A percentile compares a stretch with the other conserved stretches of the same genome.
Conservation (phyloP, 768 basidiomycete species). For the Mycena sanguinolenta region DNA sequence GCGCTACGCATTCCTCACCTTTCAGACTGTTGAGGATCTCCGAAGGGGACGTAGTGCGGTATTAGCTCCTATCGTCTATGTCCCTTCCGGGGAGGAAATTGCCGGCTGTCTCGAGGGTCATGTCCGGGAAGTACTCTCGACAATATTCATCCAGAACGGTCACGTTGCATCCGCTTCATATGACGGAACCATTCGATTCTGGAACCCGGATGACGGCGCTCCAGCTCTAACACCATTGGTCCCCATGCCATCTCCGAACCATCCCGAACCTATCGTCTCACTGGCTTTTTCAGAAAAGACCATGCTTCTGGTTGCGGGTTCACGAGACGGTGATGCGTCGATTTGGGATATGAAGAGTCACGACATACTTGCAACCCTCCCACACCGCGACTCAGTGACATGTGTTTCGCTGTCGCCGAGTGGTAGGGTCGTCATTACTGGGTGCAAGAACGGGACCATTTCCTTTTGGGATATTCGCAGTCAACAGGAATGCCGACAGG, state of each 20-base stretch:
- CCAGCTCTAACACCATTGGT: conserved; percentile 15
- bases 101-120: conserved; percentile 23
- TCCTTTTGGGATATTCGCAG: conserved; percentile 29
- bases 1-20: background rate
- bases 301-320: conserved; percentile 27
- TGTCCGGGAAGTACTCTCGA: conserved; percentile 11
- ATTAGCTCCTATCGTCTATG: background rate
- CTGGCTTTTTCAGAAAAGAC: conserved; percentile 25
- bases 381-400: conserved; percentile 20
- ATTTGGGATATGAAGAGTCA: conserved; percentile 27
- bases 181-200: conserved; percentile 30
- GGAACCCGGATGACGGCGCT: conserved; percentile 16
- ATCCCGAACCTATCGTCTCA: conserved; percentile 21
- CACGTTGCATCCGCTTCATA: conserved; percentile 25
- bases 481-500: background rate
- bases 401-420: conserved; percentile 34
- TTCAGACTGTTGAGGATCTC: conserved; percentile 18
- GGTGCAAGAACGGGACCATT: conserved; percentile 17
- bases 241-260: background rate
- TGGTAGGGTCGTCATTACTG: conserved; percentile 14
- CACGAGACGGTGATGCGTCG: conserved; percentile 4
- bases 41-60: conserved; percentile 8
- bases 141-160: conserved; percentile 9
- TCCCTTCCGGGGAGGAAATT: background rate
- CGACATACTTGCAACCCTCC: background rate